Base-by-base conservation (phyloP, 1,139 yeast species). In the Scheffersomyces titani region DNA sequence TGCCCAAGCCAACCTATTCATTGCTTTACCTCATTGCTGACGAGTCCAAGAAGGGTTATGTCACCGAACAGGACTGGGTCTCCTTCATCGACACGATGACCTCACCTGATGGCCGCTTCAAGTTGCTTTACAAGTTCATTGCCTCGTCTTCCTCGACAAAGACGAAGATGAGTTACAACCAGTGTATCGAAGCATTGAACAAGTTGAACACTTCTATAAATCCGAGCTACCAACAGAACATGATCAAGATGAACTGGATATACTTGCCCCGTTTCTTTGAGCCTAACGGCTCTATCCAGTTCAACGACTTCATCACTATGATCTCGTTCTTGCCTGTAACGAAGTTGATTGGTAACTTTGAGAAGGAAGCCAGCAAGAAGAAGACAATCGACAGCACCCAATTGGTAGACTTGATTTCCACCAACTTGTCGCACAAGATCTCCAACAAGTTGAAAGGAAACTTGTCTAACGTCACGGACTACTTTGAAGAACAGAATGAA, bases 21-120 rank as follows among this genome's bases (percentile, higher is more conserved):
- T 70, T 89, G 59, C 82, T 89, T 55, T 89, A 86, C 65, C 76
- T 88, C 55, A 81, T 88, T 47, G 86, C 91, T 24, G 94, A 89
- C 68, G 78, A 79, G 56, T 80, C 81, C 50, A 77, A 78, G 57
- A 88, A 87, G 65, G 93, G 93, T 1, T 87, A 78, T 62, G 73
- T 89, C 52, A 80, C 81, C 49, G 81, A 85, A 52, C 67, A 72
- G 16, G 92, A 89, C 63, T 89, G 90, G 84, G 71, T 83, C 48
- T 75, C 77, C 46, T 86, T 89, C 66, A 81, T 86, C 60, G 73
- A 78, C 55, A 77, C 86, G 45, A 74, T 89, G 59, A 81, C 85
- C 51, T 74, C 81, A 51, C 76, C 77, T 54, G 87, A 87, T 63
- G 89, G 88, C 57, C 85, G 84, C 62, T 82, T 84, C 68, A 82